Evolutionary conservation across 805 yeast species (phyloP).

Genomic region (Barnettozyma siamensis): DNA sequence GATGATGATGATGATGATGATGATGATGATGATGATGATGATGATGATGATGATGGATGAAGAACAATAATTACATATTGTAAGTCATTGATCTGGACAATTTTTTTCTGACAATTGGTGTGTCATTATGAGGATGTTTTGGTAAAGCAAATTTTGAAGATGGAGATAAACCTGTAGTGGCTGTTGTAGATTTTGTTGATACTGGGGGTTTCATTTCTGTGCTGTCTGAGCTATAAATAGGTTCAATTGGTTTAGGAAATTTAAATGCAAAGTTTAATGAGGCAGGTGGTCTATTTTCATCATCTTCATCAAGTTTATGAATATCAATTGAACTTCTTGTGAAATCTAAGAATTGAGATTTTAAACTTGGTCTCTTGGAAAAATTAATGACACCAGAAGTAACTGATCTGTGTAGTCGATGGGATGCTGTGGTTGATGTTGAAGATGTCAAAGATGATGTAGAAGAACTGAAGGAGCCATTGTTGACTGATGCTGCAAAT

Average conservation of each 20-base stretch:
- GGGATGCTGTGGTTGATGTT: no score
- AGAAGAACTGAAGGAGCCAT: conserved; percentile 5
- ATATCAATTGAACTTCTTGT: conserved; percentile 9
- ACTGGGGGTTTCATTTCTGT: conserved; percentile 2
- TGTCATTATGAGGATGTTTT: conserved; percentile 6
- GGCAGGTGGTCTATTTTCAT: conserved; percentile 22
- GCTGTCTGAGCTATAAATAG: conserved; percentile 1
- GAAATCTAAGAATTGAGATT: conserved; percentile 16
- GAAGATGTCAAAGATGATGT: not conserved
- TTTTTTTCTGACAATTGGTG: conserved; percentile 16
- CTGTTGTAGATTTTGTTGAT: not conserved
- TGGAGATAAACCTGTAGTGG: conserved; percentile 3
- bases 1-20: no score
- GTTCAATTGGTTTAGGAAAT: conserved; percentile 16
- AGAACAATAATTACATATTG: conserved; percentile 11
- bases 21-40: not conserved
- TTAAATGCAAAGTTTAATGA: conserved; percentile 23
- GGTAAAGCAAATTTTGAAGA: conserved; percentile 7
- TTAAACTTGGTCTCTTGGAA: conserved; percentile 17
- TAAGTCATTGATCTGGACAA: conserved; percentile 17
- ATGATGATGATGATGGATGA: not conserved
- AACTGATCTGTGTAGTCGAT: conserved; percentile 18
- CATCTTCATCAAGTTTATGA: conserved; percentile 1
- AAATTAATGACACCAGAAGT: conserved; percentile 20
- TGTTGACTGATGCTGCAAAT: conserved; percentile 16